Base-by-base conservation (phyloP, 1,284 basidiomycete genomes). In the Ganoderma resinaceum region DNA sequence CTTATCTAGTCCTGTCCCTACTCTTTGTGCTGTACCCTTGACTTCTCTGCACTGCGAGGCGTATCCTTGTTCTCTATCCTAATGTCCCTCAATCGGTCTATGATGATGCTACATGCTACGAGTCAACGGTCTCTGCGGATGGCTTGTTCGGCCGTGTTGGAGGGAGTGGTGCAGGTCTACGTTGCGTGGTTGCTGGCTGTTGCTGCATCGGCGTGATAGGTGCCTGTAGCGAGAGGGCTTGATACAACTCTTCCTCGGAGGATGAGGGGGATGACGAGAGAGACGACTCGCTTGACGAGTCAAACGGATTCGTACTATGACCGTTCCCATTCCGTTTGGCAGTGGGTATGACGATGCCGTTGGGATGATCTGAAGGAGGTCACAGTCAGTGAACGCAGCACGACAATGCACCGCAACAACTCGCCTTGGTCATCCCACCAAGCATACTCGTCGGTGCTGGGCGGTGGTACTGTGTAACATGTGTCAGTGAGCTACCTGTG, bases 401-500 rank as follows among this genome's bases (percentile, higher is more conserved):
- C 33, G 12, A 35, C 23, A 23, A 38, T 38, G 23, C n/a, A 23
- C 23, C 8, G 14, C 14, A 35, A 26, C 26, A 43, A 72, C 83
- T 69, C 75, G 91, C 93, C 90, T 76, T 86, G 84, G 58, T 79
- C 82, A 71, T 92, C 85, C 94, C 94, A 95, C 94, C 94, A 95
- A 5, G 86, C 85, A 12, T 80, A 76, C 43, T 90, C 86, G 64
- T 94, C 92, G 7, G 91, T 88, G 74, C 93, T 95, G 0, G 94
- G 94, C 4, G 88, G 89, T 12, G 94, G 94, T 23, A 94, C 91
- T 93, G 72, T 26, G 35, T 31, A 37, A 20, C n/a, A 31, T 16
- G 8, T 7, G 9, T 62, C 37, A 62, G 42, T 5, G 46, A 2
- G 16, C 18, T n/a, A 57, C 8, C 3, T 6, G 1, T 33, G 37